These are phyloP conservation scores for Pseudogymnoascus sp. DNA, from an alignment of 2,329 filamentous ascomycete species.

Conservation along the genomic window DNA sequence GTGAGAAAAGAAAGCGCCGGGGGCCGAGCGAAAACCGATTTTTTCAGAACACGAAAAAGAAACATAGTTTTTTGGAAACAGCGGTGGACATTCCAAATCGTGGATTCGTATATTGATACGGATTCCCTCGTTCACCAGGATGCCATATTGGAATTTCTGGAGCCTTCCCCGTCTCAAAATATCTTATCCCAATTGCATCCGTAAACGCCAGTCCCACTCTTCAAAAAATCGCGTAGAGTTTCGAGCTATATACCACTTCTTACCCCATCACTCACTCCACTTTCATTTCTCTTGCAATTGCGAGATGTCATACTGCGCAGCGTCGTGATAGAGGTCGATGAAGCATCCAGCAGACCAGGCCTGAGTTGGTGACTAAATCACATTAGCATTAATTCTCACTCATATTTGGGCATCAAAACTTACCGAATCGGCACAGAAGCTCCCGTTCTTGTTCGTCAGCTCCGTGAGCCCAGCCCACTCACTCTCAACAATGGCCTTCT, in stretches of 20 bases:
- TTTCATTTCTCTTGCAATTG: neutral
- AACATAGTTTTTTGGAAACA: neutral
- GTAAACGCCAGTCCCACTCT: neutral
- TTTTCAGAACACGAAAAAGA: conserved; percentile 1
- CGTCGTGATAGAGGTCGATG: conserved; percentile 94
- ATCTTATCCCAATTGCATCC: neutral
- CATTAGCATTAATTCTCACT: conserved; percentile 26
- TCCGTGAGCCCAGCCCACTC: conserved; percentile 89
- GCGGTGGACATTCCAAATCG: neutral
- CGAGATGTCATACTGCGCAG: conserved; percentile 37
- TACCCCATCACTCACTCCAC: neutral
- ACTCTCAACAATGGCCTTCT: conserved; percentile 71
- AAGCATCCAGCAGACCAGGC: conserved; percentile 93
- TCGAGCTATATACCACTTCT: neutral
- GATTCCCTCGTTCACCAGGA: neutral
- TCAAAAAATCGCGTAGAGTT: neutral
- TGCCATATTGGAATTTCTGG: neutral
- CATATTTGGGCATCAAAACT: conserved; percentile 33
- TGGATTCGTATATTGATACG: neutral
- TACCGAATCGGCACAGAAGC: conserved; percentile 80
- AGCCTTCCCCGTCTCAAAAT: neutral
- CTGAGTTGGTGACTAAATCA: conserved; percentile 76
- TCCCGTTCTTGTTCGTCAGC: conserved; percentile 83
- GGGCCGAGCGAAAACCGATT: neutral
- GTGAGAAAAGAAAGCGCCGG: neutral